Percentiles rank a stretch among this genome's conserved stretches.
Evolutionary conservation across 441 rosid species (phyloP).

Genomic region (Brassica hybrid): DNA sequence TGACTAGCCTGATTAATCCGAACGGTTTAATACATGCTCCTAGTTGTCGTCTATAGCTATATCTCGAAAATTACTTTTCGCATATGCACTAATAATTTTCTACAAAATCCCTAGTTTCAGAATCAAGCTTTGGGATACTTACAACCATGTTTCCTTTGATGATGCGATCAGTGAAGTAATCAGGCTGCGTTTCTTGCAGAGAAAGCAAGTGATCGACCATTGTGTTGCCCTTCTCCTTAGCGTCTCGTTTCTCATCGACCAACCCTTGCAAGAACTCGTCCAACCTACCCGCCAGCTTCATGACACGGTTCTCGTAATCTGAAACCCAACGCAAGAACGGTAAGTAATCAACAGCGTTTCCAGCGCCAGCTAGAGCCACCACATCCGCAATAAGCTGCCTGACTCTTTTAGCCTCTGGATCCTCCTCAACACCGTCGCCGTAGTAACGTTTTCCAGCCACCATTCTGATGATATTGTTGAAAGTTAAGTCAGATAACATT

Average conservation of each 20-base stretch:
- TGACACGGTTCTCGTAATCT: background rate
- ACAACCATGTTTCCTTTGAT: slow-evolving; percentile 11
- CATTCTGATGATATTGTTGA: slow-evolving; percentile 13
- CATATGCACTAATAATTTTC: background rate
- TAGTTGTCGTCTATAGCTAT: no score
- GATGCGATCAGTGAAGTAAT: slow-evolving; percentile 13
- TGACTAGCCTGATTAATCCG: no score
- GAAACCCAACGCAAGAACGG: slow-evolving; percentile 6
- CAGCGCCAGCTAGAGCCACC: background rate
- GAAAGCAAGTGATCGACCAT: slow-evolving; percentile 13
- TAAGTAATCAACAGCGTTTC: slow-evolving; percentile 11
- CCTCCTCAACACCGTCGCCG: slow-evolving; percentile 10
- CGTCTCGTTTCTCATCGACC: slow-evolving; percentile 11
- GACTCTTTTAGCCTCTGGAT: slow-evolving; percentile 11
- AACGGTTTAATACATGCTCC: no score
- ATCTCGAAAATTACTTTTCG: no score
- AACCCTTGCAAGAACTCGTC: slow-evolving; percentile 10
- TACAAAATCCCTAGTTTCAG: background rate
- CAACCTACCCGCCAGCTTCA: background rate
- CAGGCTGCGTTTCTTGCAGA: slow-evolving; percentile 3
- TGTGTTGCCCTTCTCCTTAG: slow-evolving; percentile 6
- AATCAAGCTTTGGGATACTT: background rate
- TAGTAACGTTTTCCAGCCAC: slow-evolving; percentile 13
- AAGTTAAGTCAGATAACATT: slow-evolving; percentile 1
- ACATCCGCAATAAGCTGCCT: slow-evolving; percentile 11